Percentiles rank a stretch among this genome's conserved stretches.
Conservation (phyloP, 2,329 filamentous ascomycete genomes). For the Penicillium sp. region DNA sequence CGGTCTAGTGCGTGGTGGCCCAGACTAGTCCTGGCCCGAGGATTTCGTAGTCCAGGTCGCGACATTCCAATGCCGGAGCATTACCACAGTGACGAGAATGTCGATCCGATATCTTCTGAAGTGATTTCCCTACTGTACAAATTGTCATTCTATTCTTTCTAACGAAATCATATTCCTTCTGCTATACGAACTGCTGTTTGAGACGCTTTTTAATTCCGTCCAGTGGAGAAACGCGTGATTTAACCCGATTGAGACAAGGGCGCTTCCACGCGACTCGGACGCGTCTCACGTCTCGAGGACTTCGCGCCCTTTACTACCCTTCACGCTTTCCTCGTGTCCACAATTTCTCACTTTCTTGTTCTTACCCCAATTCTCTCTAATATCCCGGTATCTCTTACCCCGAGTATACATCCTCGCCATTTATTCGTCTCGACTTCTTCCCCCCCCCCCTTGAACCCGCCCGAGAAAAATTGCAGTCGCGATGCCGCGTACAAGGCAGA, state of each 20-base stretch:
- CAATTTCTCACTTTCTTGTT: neutral
- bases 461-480: slow-evolving; percentile 22
- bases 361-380: slow-evolving; percentile 1
- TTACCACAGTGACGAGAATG: slow-evolving; percentile 22
- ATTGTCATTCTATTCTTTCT: neutral
- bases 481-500: slow-evolving; percentile 33
- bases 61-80: slow-evolving; percentile 24
- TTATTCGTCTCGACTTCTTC: slow-evolving; percentile 13
- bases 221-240: slow-evolving; percentile 4
- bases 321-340: slow-evolving; percentile 3
- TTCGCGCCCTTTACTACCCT: neutral
- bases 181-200: neutral
- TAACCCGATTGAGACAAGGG: slow-evolving; percentile 14
- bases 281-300: slow-evolving; percentile 12
- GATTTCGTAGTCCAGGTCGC: neutral
- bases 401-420: slow-evolving; percentile 10
- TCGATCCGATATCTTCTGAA: neutral
- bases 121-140: neutral
- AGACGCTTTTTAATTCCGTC: neutral
- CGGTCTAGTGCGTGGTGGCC: neutral
- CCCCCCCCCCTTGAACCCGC: neutral
- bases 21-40: neutral
- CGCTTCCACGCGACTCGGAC: slow-evolving; percentile 13
- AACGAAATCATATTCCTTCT: neutral
- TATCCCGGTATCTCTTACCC: slow-evolving; percentile 24